Conservation (phyloP, 768 basidiomycete genomes). For the Rhodotorula graminis region DNA sequence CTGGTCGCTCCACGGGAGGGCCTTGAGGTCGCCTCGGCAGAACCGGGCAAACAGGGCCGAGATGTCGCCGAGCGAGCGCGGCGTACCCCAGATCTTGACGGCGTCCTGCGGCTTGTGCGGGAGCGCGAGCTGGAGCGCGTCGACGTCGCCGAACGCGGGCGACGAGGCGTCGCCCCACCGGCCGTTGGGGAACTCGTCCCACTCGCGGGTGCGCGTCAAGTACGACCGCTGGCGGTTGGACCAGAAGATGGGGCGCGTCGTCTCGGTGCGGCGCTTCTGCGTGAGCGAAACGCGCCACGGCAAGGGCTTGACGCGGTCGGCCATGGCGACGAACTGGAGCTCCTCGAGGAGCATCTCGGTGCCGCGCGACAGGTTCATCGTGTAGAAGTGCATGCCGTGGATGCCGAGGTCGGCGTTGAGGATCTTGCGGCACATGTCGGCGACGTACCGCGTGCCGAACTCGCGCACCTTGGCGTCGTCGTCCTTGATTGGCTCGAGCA, state of each 20-base stretch:
- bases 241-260: slow-evolving; percentile 98
- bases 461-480: slow-evolving; percentile 94
- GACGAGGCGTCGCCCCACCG: slow-evolving; percentile 67
- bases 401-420: slow-evolving; percentile 74
- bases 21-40: slow-evolving; percentile 61
- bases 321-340: slow-evolving; percentile 74
- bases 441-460: slow-evolving; percentile 88
- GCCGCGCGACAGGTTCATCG: slow-evolving; percentile 93
- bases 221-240: slow-evolving; percentile 94
- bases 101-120: slow-evolving; percentile 56
- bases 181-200: slow-evolving; percentile 96
- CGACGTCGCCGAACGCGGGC: slow-evolving; percentile 92
- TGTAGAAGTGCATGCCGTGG: slow-evolving; percentile 88
- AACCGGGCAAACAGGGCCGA: slow-evolving; percentile 72
- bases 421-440: slow-evolving; percentile 86
- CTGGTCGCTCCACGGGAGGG: slow-evolving; percentile 81
- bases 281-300: slow-evolving; percentile 98
- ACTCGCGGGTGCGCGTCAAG: slow-evolving; percentile 90
- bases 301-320: slow-evolving; percentile 87
- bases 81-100: slow-evolving; percentile 70
- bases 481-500: slow-evolving; percentile 72
- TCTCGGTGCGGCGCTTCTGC: slow-evolving; percentile 81
- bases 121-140: slow-evolving; percentile 31
- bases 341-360: slow-evolving; percentile 93
- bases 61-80: slow-evolving; percentile 62